These are phyloP conservation scores for Diaporthe citrichinensis DNA, from an alignment of 2,329 filamentous ascomycete species.

Conservation along the genomic window DNA sequence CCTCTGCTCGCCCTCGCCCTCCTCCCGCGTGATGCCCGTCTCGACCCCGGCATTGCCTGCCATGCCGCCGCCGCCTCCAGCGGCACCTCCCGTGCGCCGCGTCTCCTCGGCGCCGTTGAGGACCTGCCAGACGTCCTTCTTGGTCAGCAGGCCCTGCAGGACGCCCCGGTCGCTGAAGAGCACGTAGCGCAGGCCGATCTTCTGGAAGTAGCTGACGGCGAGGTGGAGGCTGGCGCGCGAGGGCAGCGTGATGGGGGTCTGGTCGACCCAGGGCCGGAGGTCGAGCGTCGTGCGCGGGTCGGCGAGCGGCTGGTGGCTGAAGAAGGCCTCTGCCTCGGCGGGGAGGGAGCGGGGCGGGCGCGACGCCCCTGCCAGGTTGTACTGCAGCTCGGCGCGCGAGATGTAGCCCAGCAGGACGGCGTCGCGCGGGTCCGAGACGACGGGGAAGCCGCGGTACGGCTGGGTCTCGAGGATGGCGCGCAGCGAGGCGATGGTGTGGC, in stretches of 20 bases:
- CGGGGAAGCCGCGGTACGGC: constrained; percentile 90
- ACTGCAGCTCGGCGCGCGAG: constrained; percentile 88
- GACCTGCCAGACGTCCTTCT: constrained; percentile 97
- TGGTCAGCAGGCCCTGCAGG: constrained; percentile 89
- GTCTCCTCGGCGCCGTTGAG: constrained; percentile 82
- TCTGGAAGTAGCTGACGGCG: constrained; percentile 94
- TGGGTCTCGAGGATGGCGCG: constrained; percentile 79
- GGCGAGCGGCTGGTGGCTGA: constrained; percentile 85
- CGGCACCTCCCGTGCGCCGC: constrained; percentile 55
- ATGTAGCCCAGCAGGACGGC: constrained; percentile 93
- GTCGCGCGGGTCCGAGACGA: constrained; percentile 83
- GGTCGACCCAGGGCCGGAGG: constrained; percentile 97
- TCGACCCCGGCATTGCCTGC: constrained; percentile 45
- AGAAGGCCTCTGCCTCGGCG: constrained; percentile 83
- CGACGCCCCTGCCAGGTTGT: constrained; percentile 78
- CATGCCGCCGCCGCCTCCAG: background rate
- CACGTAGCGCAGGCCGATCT: constrained; percentile 90
- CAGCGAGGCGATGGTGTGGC: constrained; percentile 87
- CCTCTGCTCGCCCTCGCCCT: constrained; percentile 57
- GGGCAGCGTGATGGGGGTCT: constrained; percentile 93
- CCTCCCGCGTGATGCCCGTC: constrained; percentile 56
- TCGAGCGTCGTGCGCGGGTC: constrained; percentile 86
- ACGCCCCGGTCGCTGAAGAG: constrained; percentile 87
- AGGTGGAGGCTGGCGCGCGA: constrained; percentile 83
- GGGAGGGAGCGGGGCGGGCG: constrained; percentile 68